Percentiles rank a stretch among this genome's conserved stretches.
phyloP scores from a whole-genome alignment of 371 early-diverging fungal species.

The Syncephalastrum sp. region DNA sequence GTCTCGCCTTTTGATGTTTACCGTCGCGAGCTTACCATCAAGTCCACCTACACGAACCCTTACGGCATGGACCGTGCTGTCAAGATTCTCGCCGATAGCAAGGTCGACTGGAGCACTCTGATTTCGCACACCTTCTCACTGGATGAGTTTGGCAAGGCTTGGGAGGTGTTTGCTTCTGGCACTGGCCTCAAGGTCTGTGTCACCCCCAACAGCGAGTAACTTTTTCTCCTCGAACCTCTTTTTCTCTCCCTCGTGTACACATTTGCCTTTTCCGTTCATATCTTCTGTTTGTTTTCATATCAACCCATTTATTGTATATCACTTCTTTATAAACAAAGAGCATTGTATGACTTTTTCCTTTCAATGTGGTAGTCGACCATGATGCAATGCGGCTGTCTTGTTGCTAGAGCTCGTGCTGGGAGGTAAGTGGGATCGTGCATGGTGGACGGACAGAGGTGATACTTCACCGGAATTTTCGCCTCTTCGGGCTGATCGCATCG shows the following conservation, averaged over 20 bases:
- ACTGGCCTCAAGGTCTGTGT: slow-evolving; percentile 55
- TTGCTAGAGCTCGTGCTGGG: too few species aligned
- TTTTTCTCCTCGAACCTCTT: background rate
- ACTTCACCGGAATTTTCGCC: too few species aligned
- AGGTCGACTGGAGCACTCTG: slow-evolving; percentile 44
- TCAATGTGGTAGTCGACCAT: too few species aligned
- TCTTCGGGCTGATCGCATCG: too few species aligned
- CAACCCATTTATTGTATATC: too few species aligned
- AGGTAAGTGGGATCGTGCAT: too few species aligned
- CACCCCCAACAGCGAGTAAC: slow-evolving; percentile 25
- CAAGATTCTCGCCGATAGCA: slow-evolving; percentile 42
- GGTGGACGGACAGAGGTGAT: too few species aligned
- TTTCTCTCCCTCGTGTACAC: background rate
- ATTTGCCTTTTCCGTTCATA: too few species aligned
- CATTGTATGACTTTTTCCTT: too few species aligned
- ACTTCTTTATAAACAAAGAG: too few species aligned
- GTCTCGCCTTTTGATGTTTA: slow-evolving; percentile 56
- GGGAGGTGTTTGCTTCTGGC: slow-evolving; percentile 47
- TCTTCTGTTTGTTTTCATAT: too few species aligned
- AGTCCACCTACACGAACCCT: slow-evolving; percentile 58
- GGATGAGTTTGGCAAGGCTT: slow-evolving; percentile 50
- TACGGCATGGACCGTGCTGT: slow-evolving; percentile 59
- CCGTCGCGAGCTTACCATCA: slow-evolving; percentile 56
- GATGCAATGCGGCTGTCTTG: too few species aligned
- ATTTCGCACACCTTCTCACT: slow-evolving; percentile 50